These are phyloP conservation scores for Emiliania huxleyi DNA, from an alignment of 78 protist genomes.

Conservation along the genomic window DNA sequence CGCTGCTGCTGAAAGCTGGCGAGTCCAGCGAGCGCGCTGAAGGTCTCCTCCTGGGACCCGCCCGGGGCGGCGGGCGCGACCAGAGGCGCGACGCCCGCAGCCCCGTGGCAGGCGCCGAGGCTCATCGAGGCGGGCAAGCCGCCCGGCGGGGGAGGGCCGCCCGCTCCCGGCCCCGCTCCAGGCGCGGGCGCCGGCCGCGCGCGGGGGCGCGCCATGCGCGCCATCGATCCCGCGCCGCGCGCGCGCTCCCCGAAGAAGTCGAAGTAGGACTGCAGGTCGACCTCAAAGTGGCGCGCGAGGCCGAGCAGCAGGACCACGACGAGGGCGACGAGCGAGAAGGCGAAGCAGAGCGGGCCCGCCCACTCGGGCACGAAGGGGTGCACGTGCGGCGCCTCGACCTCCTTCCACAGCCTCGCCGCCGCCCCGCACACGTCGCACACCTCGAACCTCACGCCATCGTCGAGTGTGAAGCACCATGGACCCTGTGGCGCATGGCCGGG, in stretches of 20 bases:
- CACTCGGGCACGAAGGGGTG: neutral
- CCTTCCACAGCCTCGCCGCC: neutral
- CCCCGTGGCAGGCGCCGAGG: neutral
- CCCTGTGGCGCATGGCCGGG: too few relatives aligned
- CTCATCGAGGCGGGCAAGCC: neutral
- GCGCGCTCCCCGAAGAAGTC: neutral
- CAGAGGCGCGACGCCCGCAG: neutral
- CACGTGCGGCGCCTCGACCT: neutral
- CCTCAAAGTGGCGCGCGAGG: neutral
- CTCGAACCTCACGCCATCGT: neutral
- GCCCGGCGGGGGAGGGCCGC: neutral
- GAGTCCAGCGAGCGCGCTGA: neutral
- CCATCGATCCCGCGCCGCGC: neutral
- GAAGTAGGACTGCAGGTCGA: neutral
- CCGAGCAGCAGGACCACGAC: neutral
- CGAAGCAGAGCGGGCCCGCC: neutral
- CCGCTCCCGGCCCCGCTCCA: neutral
- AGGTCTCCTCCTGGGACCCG: neutral
- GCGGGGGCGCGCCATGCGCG: neutral
- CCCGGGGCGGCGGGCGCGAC: neutral
- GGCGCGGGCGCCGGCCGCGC: neutral
- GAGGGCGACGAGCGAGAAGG: neutral
- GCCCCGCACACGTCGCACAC: neutral
- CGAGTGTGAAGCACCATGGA: neutral
- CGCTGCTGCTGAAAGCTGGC: neutral